Percentiles rank a stretch among this genome's conserved stretches.
Evolutionary conservation across 2,329 filamentous ascomycete species (phyloP).

Genomic region (Penicillium oxalicum): DNA sequence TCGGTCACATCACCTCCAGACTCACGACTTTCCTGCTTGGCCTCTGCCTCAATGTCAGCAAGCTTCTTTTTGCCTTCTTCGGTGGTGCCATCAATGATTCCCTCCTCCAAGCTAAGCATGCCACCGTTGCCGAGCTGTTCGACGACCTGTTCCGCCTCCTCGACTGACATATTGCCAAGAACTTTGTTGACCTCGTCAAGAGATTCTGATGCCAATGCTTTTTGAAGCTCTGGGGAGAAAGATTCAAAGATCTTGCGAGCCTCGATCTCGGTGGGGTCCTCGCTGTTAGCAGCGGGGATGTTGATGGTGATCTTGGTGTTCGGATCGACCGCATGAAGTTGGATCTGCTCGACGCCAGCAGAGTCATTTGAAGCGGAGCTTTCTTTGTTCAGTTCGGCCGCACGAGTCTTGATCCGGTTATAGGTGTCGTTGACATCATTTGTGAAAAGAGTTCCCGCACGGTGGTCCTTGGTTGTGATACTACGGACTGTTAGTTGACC

Average conservation of each 20-base stretch:
- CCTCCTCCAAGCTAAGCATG: conserved; percentile 83
- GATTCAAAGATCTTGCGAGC: conserved; percentile 72
- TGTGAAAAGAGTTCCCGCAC: conserved; percentile 83
- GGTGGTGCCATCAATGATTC: conserved; percentile 92
- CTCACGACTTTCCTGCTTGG: conserved; percentile 41
- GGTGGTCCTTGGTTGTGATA: conserved; percentile 81
- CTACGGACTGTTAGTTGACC: conserved; percentile 25
- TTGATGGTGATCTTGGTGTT: conserved; percentile 85
- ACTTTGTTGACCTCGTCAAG: conserved; percentile 86
- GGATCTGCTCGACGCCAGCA: conserved; percentile 85
- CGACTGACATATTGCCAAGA: conserved; percentile 78
- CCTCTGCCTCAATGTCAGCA: conserved; percentile 64
- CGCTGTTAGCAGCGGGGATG: conserved; percentile 64
- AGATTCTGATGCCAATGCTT: conserved; percentile 79
- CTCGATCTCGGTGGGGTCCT: conserved; percentile 56
- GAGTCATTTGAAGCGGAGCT: conserved; percentile 46
- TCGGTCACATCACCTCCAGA: conserved; percentile 46
- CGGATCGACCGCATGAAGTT: conserved; percentile 91
- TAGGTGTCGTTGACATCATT: conserved; percentile 92
- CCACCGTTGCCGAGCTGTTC: conserved; percentile 74
- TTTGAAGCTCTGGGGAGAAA: conserved; percentile 74
- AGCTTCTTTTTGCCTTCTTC: conserved; percentile 73
- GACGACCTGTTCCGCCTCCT: conserved; percentile 80
- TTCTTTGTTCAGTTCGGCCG: conserved; percentile 64
- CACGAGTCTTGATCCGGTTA: conserved; percentile 68